Evolutionary conservation across 129 eudicot species (phyloP), one percentile per base, ranked within the genome.

Genomic region (Lactuca saligna): DNA sequence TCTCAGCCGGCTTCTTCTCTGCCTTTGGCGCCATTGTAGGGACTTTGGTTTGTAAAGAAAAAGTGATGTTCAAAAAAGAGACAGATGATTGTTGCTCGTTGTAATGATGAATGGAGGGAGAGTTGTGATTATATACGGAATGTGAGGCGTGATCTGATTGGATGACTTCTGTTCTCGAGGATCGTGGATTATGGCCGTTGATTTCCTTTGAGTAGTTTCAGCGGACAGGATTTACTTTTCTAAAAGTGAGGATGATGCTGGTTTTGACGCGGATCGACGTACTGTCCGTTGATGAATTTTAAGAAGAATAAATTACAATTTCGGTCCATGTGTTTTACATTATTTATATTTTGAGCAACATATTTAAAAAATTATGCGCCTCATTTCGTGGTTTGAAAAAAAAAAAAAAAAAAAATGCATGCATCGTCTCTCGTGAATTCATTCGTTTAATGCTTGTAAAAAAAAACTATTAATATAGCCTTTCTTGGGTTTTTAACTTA

Each of bases 21-120:
- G 29, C 29, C 29, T 25, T 25, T 25, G 70, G 78, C 38, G 86
- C 86, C 86, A 82, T 82, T 58, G 41, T 57, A 8, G 9, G 11
- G 5, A 3, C 0, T 54, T 34, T 8, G 66, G 44, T 71, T 63
- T 34, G 4, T 10, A 8, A 37, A 7, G 35, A 32, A 5, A 17
- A 2, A 12, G 31, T n/a, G 59, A 16, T 66, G n/a, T 68, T 49
- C 29, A 14, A 17, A 3, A 37, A 7, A 25, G 39, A 7, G 71
- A 39, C 15, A 64, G 66, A 55, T 68, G 29, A 0, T 25, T 13
- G 13, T 51, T 54, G 72, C 17, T 4, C n/a, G 54, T 17, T 69
- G 61, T 37, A 2, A 31, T 25, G 2, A 25, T 4, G 11, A 5
- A 17, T 4, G 41, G 49, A 7, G 41, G 46, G 49, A 5, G 32